Evolutionary conservation across 176 grass and related monocot species (phyloP), one percentile per base, ranked within the genome.

Genomic region (Ampelocalamus luodianensis): DNA sequence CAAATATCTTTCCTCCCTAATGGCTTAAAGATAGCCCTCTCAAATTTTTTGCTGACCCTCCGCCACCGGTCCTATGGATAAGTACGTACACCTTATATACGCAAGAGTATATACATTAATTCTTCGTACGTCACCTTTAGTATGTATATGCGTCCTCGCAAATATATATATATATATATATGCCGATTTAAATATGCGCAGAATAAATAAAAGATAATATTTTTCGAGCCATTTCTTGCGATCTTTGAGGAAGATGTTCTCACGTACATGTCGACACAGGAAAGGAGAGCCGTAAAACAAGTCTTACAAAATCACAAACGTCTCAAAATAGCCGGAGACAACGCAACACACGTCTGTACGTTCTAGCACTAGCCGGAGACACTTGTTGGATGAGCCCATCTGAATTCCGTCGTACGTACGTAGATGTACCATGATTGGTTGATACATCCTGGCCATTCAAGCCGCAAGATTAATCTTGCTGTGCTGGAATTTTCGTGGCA

Each of bases 211-310:
- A 39, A 29, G 1, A 50, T 24, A 26, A 54, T 71, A 60, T 78
- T 40, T 71, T 77, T 29, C n/a, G 13, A 48, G 8, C 45, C 11
- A 40, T 39, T 65, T 22, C 43, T 36, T 37, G 17, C 0, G 45
- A 23, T 71, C 50, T 72, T 79, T 48, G 4, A n/a, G 37, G 67
- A 42, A 73, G 37, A 59, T 77, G 75, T 37, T 84, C 54, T 24
- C 2, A n/a, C 9, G n/a, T 15, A 77, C 6, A 68, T 20, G 61
- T 67, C 36, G 46, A 75, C 61, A 65, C 34, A 67, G 16, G 43
- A 45, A 67, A 79, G 1, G 81, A 84, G 88, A 77, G 54, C 71
- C 83, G 20, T 90, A 71, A 76, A 90, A 82, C 45, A 62, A 71
- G 83, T 50, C 53, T 62, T 39, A 72, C 49, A 37, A 71, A 14